Evolutionary conservation across 192 early-diverging fungal genomes (phyloP).

Genomic region (Cladochytrium replicatum): DNA sequence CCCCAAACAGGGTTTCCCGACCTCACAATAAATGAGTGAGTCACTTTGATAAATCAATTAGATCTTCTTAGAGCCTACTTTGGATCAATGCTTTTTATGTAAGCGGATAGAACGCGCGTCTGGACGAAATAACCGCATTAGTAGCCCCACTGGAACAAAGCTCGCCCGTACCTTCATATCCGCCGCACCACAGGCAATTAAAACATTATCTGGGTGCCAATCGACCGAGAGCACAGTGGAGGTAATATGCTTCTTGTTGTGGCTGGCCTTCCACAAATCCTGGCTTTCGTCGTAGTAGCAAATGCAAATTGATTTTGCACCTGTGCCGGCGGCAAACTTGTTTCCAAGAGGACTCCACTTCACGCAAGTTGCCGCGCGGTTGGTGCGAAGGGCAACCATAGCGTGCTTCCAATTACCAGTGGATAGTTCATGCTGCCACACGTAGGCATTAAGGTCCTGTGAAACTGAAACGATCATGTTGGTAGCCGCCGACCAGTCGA

Average conservation of each 20-base stretch:
- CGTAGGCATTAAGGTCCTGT: constrained; percentile 98
- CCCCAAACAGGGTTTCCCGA: constrained; percentile 83
- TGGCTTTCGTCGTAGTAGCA: constrained; percentile 95
- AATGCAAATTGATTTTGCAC: constrained; percentile 80
- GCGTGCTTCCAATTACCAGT: constrained; percentile 71
- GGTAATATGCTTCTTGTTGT: constrained; percentile 86
- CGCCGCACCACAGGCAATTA: constrained; percentile 72
- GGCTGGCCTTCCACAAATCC: constrained; percentile 95
- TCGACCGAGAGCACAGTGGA: constrained; percentile 80
- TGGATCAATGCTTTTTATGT: constrained; percentile 87
- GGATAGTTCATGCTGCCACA: constrained; percentile 71
- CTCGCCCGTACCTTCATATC: constrained; percentile 32
- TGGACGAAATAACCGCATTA: constrained; percentile 13
- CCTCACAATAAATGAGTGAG: constrained; percentile 14
- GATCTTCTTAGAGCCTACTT: constrained; percentile 47
- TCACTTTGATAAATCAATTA: too few species aligned
- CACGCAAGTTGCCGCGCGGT: constrained; percentile 79
- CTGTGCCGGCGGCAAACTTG: constrained; percentile 97
- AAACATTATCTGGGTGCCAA: constrained; percentile 96
- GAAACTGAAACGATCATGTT: constrained; percentile 95
- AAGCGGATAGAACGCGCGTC: constrained; percentile 92
- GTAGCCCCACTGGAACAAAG: neutral
- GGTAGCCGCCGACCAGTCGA: constrained; percentile 92
- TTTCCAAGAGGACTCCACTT: constrained; percentile 90
- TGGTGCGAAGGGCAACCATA: constrained; percentile 77